Base-by-base conservation (phyloP, 192 early-diverging fungal species). In the Coemansia sp. region DNA sequence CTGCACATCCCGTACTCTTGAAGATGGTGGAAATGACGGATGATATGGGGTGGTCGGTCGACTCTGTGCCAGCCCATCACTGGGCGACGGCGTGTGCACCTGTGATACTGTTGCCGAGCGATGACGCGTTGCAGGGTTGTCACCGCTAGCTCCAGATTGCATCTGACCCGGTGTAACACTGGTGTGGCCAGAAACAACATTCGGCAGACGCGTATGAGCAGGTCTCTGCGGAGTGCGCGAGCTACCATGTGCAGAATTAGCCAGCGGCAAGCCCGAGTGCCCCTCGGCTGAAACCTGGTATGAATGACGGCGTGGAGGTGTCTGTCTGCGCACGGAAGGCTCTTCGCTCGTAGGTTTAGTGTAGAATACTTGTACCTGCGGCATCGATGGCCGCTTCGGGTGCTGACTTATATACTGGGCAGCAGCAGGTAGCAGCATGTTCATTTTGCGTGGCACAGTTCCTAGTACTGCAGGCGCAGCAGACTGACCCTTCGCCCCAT, bases 381-480 rank as follows among this genome's bases (percentile, higher is more conserved):
- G 63, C 51, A 64, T 58, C 6, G 71, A 55, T 11, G 70, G 71
- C 0, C 71, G 66, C 27, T 61, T 67, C 53, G 73, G 73, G 2
- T 70, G 74, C 67, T 82, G 79, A 69, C 73, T 81, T 56, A 82
- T 72, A 54, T 76, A 82, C 39, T 73, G 79, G 19, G 79, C 79
- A 11, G 79, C 66, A 4, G 79, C 74, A 7, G 79, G 79, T 27
- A 82, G 57, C 42, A 82, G 59, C 54, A 76, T 53, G 39, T 82
- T 72, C 79, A 82, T 82, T 33, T 75, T 82, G 39, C 74, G 79
- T 5, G 79, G 74, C 50, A 76, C 57, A 4, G 79, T 82, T 27
- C 79, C 79, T 30, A 82, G 51, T 10, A 59, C 32, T 8, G 67
- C 59, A 17, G 59, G 22, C 25, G 32, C 32, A 23, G 29, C 58